Evolutionary conservation across 371 early-diverging fungal genomes (phyloP).

Genomic region (Mortierella sp.): DNA sequence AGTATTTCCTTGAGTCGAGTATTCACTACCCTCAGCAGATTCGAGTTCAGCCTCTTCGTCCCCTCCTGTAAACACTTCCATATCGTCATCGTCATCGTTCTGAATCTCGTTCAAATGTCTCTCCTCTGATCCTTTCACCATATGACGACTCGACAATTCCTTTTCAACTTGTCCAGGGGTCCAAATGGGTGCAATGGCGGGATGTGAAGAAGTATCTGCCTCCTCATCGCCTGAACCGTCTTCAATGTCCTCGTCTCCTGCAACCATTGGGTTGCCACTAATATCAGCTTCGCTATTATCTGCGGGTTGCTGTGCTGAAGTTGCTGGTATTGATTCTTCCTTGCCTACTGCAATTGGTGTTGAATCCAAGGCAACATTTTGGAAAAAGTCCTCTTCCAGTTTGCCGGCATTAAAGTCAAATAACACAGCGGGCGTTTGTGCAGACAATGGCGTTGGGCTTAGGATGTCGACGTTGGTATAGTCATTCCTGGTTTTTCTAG

Average conservation of each 20-base stretch:
- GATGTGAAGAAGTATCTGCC: neutral
- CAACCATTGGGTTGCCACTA: slow-evolving; percentile 69
- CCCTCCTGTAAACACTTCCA: neutral
- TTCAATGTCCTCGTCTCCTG: slow-evolving; percentile 70
- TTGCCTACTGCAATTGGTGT: neutral
- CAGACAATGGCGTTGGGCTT: slow-evolving; percentile 44
- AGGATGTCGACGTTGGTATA: slow-evolving; percentile 50
- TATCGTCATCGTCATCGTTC: slow-evolving; percentile 11
- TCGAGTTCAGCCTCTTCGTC: neutral
- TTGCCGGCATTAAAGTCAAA: slow-evolving; percentile 64
- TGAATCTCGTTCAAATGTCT: slow-evolving; percentile 11
- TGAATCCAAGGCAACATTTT: slow-evolving; percentile 45
- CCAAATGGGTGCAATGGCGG: slow-evolving; percentile 13
- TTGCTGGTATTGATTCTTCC: neutral
- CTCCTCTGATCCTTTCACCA: slow-evolving; percentile 16
- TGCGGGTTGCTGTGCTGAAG: neutral
- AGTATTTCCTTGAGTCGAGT: slow-evolving; percentile 5
- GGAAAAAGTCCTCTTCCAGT: slow-evolving; percentile 70
- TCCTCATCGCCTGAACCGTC: slow-evolving; percentile 27
- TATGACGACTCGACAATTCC: slow-evolving; percentile 24
- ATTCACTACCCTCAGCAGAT: slow-evolving; percentile 9
- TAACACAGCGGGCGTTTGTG: slow-evolving; percentile 56
- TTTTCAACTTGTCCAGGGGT: slow-evolving; percentile 17
- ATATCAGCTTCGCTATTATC: slow-evolving; percentile 53
- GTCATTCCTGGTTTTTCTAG: slow-evolving; percentile 49